These are phyloP conservation scores for Yamadazyma tumulicola DNA, from an alignment of 805 yeast genomes.

Conservation along the genomic window DNA sequence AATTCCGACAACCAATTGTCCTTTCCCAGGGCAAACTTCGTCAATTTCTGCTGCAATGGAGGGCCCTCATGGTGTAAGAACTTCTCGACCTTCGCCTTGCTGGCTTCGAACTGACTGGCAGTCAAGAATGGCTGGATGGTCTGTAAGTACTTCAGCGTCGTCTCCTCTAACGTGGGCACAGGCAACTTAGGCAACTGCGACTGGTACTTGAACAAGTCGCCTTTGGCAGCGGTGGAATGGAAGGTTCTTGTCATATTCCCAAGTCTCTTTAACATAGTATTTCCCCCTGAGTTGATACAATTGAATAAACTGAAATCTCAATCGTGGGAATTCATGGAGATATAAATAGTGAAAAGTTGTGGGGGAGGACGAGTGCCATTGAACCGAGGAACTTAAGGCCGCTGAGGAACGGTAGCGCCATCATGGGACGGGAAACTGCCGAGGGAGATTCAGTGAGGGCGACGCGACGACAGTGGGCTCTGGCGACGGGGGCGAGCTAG, in stretches of 20 bases:
- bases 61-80: conserved; percentile 61
- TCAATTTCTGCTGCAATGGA: conserved; percentile 63
- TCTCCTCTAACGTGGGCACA: conserved; percentile 74
- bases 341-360: conserved; percentile 1
- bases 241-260: conserved; percentile 16
- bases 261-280: conserved; percentile 7
- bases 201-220: conserved; percentile 72
- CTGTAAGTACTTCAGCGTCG: conserved; percentile 64
- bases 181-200: conserved; percentile 77
- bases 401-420: conserved; percentile 3
- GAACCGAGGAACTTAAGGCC: conserved; percentile 6
- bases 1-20: conserved; percentile 88
- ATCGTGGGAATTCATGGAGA: background rate
- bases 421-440: background rate
- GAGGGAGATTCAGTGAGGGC: no score
- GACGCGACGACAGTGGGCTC: no score
- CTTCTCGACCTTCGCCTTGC: conserved; percentile 59
- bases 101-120: conserved; percentile 44
- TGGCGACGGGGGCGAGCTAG: no score
- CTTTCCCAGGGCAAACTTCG: conserved; percentile 51
- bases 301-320: background rate
- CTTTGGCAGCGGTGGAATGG: conserved; percentile 41
- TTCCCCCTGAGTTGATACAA: no score
- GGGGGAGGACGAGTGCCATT: conserved; percentile 6
- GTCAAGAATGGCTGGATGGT: conserved; percentile 68